Conservation (phyloP, 306 rosid species). For the Rosa multiflora region DNA sequence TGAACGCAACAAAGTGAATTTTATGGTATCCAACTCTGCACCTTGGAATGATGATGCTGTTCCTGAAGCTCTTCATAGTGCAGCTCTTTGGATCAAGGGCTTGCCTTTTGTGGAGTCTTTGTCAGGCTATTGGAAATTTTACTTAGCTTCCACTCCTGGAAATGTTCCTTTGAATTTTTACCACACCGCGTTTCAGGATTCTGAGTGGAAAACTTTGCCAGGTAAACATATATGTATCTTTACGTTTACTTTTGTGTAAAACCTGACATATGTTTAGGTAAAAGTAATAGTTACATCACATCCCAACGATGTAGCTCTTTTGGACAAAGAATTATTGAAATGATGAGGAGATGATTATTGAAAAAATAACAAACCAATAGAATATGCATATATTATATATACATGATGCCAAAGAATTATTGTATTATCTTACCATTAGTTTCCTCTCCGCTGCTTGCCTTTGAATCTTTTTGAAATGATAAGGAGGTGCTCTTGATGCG, state of each 20-base stretch:
- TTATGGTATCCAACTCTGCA: conserved; percentile 64
- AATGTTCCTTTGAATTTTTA: conserved; percentile 62
- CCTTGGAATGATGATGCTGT: conserved; percentile 88
- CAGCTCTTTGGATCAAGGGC: conserved; percentile 76
- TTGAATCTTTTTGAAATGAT: not conserved
- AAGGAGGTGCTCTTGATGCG: too few relatives aligned
- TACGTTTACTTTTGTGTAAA: not conserved
- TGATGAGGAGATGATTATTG: too few relatives aligned
- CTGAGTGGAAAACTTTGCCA: conserved; percentile 71
- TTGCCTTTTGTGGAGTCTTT: conserved; percentile 80
- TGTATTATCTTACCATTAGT: not conserved
- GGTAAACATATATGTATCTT: conserved; percentile 43
- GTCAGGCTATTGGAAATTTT: conserved; percentile 91
- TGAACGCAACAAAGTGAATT: conserved; percentile 72
- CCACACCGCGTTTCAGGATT: conserved; percentile 57
- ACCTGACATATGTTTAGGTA: not conserved
- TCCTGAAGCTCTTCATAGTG: conserved; percentile 69
- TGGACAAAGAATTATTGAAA: too few relatives aligned
- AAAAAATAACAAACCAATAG: too few relatives aligned
- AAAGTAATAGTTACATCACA: not conserved
- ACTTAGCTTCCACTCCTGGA: conserved; percentile 64
- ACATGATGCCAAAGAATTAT: not conserved
- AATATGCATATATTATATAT: not conserved
- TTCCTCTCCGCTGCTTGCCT: not conserved
- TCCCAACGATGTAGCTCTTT: not conserved